phyloP scores from a whole-genome alignment of 2,329 filamentous ascomycete species.

The Alternaria sp. region DNA sequence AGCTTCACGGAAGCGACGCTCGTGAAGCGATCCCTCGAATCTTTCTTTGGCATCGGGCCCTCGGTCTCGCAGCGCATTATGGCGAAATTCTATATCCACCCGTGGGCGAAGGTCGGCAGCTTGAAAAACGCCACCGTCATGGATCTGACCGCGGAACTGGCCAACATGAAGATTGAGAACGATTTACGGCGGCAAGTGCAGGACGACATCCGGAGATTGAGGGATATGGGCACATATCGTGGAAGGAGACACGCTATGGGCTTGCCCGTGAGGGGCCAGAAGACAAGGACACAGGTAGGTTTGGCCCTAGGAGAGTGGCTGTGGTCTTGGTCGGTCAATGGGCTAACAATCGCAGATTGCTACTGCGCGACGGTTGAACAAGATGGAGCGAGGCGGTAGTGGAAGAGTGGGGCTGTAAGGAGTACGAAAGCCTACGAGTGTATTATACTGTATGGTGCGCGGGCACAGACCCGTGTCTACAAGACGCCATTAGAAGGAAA shows the following conservation, averaged over 20 bases:
- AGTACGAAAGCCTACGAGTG: conserved; percentile 16
- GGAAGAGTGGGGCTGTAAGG: conserved; percentile 39
- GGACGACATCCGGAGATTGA: conserved; percentile 84
- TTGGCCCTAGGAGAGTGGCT: neutral
- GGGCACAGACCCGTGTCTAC: conserved; percentile 18
- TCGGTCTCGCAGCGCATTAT: conserved; percentile 71
- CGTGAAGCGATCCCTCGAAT: conserved; percentile 77
- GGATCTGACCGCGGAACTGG: conserved; percentile 82
- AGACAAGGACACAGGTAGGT: conserved; percentile 75
- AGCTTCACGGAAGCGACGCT: conserved; percentile 85
- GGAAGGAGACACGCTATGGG: conserved; percentile 92
- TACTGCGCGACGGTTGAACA: conserved; percentile 65
- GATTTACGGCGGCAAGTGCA: conserved; percentile 78
- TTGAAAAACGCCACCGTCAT: conserved; percentile 78
- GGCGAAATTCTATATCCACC: conserved; percentile 88
- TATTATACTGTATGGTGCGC: conserved; percentile 36
- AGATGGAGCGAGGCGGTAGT: conserved; percentile 59
- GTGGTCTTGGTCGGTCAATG: neutral
- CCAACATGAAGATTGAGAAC: conserved; percentile 92
- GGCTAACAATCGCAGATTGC: conserved; percentile 55
- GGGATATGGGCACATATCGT: conserved; percentile 88
- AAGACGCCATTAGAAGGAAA: conserved; percentile 1
- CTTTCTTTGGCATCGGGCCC: conserved; percentile 45
- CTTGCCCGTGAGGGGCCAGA: conserved; percentile 88
- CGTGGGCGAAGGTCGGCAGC: conserved; percentile 76